Base-by-base conservation (phyloP, 2,329 filamentous ascomycete species). In the Phyllosticta citriasiana region DNA sequence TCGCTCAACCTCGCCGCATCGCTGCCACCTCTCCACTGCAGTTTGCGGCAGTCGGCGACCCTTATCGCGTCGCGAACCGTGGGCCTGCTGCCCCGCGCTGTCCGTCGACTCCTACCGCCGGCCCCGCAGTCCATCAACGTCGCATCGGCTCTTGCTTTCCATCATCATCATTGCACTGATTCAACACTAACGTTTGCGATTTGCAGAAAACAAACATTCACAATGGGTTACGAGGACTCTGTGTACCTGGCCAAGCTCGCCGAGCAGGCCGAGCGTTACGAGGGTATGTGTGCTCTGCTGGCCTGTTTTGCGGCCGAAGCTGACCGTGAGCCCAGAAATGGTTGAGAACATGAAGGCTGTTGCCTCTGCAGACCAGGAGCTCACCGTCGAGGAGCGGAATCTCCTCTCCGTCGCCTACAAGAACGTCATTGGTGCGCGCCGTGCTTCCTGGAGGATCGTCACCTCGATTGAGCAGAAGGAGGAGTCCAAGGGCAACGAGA, bases 181-280 rank as follows among this genome's bases (percentile, higher is more conserved):
- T 47, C 25, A 53, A 53, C 30, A 55, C 59, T 61, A 27, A 61
- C 54, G 6, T 47, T 56, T 27, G 60, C 52, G 55, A 54, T 14
- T 33, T n/a, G 19, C 33, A 62, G 60, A 57, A 25, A 25, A 57
- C 55, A 57, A 51, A 58, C 52, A 40, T 26, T 55, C 60, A 62
- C 60, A 52, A 62, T 62, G 60, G 55, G 59, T 60, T 62, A 62
- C 60, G 60, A 62, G 56, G 57, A 62, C 52, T 62, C 60, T 56
- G 60, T 62, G 77, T 97, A 97, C 86, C 91, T 97, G 79, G 94
- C 94, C 80, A 88, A 94, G 83, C 91, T 99, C 77, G 97, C 94
- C 85, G 94, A 97, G 89, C 94, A 99, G 87, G 94, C 94, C 77
- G 94, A 97, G 86, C 93, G 93, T 77, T 99, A 99, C 82, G 93